Base-by-base conservation (phyloP, 768 basidiomycete species). In the Glaciozyma martinii region DNA sequence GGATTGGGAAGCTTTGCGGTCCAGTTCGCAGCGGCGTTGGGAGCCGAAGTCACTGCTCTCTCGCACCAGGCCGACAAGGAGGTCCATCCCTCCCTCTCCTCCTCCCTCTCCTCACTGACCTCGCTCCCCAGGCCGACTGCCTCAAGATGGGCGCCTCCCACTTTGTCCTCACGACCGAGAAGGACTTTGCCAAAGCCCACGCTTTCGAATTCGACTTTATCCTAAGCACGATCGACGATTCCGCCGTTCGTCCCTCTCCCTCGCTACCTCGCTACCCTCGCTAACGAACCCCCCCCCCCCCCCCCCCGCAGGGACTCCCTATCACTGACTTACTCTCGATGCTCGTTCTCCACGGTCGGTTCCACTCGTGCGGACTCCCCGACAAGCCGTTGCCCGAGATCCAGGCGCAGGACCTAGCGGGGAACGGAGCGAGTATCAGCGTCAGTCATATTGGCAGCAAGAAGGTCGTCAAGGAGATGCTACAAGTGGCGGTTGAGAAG, bases 391-490 rank as follows among this genome's bases (percentile, higher is more conserved):
- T 72, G 29, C 64, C 66, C 9, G 15, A 40, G 3, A 61, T 74
- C 59, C 25, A 61, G 50, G 62, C 64, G 2, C 63, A 67, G 33
- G 55, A 55, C 9, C 61, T 74, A 40, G 73, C 71, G 18, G 63
- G 56, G 25, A 74, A 71, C 62, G 71, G 64, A 21, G 57, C 61
- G 13, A 32, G 42, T 15, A 62, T 79, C 59, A 70, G 76, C 32
- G 75, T 74, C 32, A 74, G 74, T 47, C 77, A 78, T 71, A 81
- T 85, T 54, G 85, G 84, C 46, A 81, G 78, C 74, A 84, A 83
- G 77, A 77, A 80, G 60, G 84, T 85, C 71, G 80, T 60, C 23
- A 46, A 80, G n/a, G 79, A 78, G 56, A 86, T 86, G 85, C 78
- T 84, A 55, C 71, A 82, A 60, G 79, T 86, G 40, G 83, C 82